phyloP scores from a whole-genome alignment of 2,329 filamentous ascomycete genomes.

The Alternaria brassicicola region DNA sequence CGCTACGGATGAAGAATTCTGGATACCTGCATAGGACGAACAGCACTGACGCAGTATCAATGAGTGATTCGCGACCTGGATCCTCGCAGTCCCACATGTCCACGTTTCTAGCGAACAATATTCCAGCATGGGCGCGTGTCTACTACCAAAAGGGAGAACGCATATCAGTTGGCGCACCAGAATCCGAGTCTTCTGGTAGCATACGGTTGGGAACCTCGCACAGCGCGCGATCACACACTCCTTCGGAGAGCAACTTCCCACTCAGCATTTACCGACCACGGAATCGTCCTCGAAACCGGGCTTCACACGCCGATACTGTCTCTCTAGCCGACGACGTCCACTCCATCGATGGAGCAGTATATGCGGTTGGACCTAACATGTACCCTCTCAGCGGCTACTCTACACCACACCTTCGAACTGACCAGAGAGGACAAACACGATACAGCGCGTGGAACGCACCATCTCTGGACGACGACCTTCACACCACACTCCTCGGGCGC shows the following conservation, averaged over 20 bases:
- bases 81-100: constrained; percentile 47
- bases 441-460: constrained; percentile 75
- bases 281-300: constrained; percentile 44
- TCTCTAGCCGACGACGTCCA: constrained; percentile 35
- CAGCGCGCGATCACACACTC: constrained; percentile 45
- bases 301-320: constrained; percentile 38
- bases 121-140: constrained; percentile 48
- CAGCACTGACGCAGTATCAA: constrained; percentile 39
- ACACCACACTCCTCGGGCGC: constrained; percentile 66
- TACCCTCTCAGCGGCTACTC: constrained; percentile 35
- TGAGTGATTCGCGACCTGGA: constrained; percentile 42
- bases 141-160: constrained; percentile 49
- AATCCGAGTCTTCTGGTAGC: constrained; percentile 42
- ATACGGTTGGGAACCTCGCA: constrained; percentile 42
- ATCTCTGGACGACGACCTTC: constrained; percentile 67
- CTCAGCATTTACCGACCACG: constrained; percentile 47
- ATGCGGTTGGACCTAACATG: constrained; percentile 37
- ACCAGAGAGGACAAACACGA: constrained; percentile 55
- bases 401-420: constrained; percentile 47
- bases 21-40: constrained; percentile 43
- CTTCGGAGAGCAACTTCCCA: constrained; percentile 48
- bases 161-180: constrained; percentile 42
- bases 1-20: constrained; percentile 47
- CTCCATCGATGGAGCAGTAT: constrained; percentile 37
- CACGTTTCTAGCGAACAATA: constrained; percentile 43